A percentile compares a stretch with the other conserved stretches of the same genome.
These are phyloP conservation scores for Hypoxylon sp. DNA, from an alignment of 2,329 filamentous ascomycete species.

Conservation along the genomic window DNA sequence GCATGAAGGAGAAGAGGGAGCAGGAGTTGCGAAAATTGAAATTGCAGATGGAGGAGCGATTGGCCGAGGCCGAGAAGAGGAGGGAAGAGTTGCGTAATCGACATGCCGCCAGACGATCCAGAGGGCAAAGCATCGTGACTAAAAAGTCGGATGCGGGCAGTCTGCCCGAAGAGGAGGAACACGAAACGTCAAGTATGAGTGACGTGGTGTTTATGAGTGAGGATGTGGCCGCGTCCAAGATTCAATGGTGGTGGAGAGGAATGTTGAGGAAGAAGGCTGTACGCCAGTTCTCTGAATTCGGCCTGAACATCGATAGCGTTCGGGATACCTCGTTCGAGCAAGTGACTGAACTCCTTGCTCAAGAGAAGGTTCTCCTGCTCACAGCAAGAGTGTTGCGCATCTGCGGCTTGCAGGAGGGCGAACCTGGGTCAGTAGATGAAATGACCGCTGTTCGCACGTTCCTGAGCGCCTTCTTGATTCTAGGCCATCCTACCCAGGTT, in stretches of 20 bases:
- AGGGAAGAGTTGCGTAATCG: conserved; percentile 73
- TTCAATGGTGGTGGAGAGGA: conserved; percentile 79
- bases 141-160: conserved; percentile 51
- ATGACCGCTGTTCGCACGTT: conserved; percentile 81
- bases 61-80: conserved; percentile 81
- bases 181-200: conserved; percentile 61
- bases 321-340: conserved; percentile 78
- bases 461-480: conserved; percentile 81
- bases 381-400: conserved; percentile 77
- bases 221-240: conserved; percentile 72
- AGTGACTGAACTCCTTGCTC: conserved; percentile 76
- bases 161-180: conserved; percentile 64
- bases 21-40: conserved; percentile 77
- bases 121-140: conserved; percentile 64
- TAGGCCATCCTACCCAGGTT: conserved; percentile 82
- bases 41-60: conserved; percentile 81
- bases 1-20: conserved; percentile 83
- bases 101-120: conserved; percentile 64
- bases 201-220: conserved; percentile 67
- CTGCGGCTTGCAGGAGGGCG: conserved; percentile 76
- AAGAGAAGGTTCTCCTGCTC: conserved; percentile 72
- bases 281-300: conserved; percentile 73
- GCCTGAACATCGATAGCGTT: conserved; percentile 77
- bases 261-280: conserved; percentile 69
- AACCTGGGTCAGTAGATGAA: conserved; percentile 71